A percentile compares a stretch with the other conserved stretches of the same genome.
These are phyloP conservation scores for Penicillium fimorum DNA, from an alignment of 495 filamentous ascomycete species.

Conservation along the genomic window DNA sequence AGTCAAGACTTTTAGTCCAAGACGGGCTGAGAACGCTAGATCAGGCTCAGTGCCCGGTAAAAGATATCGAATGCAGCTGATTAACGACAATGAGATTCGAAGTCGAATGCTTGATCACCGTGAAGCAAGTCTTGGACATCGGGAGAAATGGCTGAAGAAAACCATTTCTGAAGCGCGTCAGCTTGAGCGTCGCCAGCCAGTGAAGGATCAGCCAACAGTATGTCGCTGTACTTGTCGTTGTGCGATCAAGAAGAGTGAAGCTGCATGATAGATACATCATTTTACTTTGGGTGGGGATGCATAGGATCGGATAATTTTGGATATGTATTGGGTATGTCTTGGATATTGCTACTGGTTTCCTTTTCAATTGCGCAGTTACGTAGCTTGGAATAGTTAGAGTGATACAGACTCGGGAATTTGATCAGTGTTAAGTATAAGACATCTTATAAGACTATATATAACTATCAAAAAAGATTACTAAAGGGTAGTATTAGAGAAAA, in stretches of 20 bases:
- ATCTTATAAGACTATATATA: no score
- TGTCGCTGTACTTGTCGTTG: conserved; percentile 21
- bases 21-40: neutral
- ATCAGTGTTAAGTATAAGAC: no score
- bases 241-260: conserved; percentile 1
- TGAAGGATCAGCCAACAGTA: conserved; percentile 12
- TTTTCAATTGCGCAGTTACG: neutral
- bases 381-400: no score
- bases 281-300: neutral
- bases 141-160: conserved; percentile 31
- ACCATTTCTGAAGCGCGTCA: conserved; percentile 21
- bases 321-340: no score
- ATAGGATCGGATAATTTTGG: no score
- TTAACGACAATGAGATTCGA: conserved; percentile 32
- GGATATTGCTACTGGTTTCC: neutral
- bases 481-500: no score
- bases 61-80: conserved; percentile 17
- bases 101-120: conserved; percentile 32
- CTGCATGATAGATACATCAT: neutral
- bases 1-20: conserved; percentile 8
- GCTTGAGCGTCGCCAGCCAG: conserved; percentile 17
- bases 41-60: conserved; percentile 2
- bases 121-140: conserved; percentile 29
- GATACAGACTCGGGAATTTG: no score
- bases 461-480: no score